Evolutionary conservation across 176 grass and related monocot species (phyloP).

Genomic region (Melocanna baccifera): DNA sequence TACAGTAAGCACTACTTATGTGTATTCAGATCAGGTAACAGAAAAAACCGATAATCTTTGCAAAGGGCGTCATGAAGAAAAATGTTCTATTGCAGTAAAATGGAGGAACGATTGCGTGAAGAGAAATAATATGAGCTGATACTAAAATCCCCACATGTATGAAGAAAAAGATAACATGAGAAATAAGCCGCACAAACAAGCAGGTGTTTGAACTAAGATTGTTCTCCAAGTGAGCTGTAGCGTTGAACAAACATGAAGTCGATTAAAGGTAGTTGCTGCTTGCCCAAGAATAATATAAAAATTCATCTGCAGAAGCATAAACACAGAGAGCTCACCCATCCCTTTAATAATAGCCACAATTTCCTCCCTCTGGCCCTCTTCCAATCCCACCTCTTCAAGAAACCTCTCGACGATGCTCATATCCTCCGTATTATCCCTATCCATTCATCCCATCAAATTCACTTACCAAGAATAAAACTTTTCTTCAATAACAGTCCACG

Average conservation of each 20-base stretch:
- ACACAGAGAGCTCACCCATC: slow-evolving; percentile 59
- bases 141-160: slow-evolving; percentile 10
- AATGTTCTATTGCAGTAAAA: not conserved
- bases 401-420: slow-evolving; percentile 55
- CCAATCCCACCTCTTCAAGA: slow-evolving; percentile 58
- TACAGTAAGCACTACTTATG: not conserved
- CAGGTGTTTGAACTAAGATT: not conserved
- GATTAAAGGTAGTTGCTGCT: not conserved
- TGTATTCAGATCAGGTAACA: slow-evolving; percentile 3
- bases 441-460: slow-evolving; percentile 4
- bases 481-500: not conserved
- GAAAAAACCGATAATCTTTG: not conserved
- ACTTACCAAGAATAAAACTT: not conserved
- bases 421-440: slow-evolving; percentile 76
- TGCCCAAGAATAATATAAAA: not conserved
- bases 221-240: not conserved
- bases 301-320: not conserved
- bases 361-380: slow-evolving; percentile 50
- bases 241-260: not conserved
- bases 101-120: not conserved
- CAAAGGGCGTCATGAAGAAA: not conserved
- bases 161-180: not conserved
- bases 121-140: not conserved
- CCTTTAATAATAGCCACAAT: slow-evolving; percentile 75
- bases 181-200: not conserved